phyloP scores from a whole-genome alignment of 2,329 filamentous ascomycete species.

The Sporothrix sp. region DNA sequence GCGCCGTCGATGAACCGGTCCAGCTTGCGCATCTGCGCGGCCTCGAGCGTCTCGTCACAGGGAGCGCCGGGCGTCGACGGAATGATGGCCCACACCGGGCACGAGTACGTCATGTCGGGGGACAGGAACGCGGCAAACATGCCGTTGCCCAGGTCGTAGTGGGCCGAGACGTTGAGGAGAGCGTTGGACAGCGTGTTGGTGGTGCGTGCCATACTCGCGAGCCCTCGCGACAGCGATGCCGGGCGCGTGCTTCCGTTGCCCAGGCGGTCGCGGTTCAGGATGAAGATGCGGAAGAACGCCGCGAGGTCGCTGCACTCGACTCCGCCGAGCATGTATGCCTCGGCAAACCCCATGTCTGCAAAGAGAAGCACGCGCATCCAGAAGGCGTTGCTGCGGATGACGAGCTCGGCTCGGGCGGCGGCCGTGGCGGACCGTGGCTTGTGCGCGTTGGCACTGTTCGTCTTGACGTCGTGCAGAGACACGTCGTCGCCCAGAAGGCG shows the following conservation, averaged over 20 bases:
- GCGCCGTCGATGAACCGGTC: constrained; percentile 56
- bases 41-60: constrained; percentile 48
- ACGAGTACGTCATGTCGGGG: constrained; percentile 69
- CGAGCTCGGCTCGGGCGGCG: constrained; percentile 41
- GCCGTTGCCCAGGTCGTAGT: constrained; percentile 68
- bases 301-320: constrained; percentile 57
- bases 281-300: constrained; percentile 64
- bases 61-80: constrained; percentile 26
- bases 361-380: constrained; percentile 61
- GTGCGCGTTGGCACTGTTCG: not conserved
- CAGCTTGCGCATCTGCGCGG: constrained; percentile 59
- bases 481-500: no score
- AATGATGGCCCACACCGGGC: constrained; percentile 51
- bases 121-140: constrained; percentile 68
- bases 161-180: constrained; percentile 57
- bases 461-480: not conserved
- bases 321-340: constrained; percentile 65
- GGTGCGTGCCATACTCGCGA: constrained; percentile 48
- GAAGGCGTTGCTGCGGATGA: constrained; percentile 49
- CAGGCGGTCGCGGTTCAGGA: constrained; percentile 54
- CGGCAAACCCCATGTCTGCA: constrained; percentile 64
- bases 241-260: constrained; percentile 55
- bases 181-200: constrained; percentile 50
- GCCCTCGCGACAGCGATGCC: constrained; percentile 46
- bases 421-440: constrained; percentile 21